phyloP scores from a whole-genome alignment of 148 eudicot genomes.

The Drosera capensis region DNA sequence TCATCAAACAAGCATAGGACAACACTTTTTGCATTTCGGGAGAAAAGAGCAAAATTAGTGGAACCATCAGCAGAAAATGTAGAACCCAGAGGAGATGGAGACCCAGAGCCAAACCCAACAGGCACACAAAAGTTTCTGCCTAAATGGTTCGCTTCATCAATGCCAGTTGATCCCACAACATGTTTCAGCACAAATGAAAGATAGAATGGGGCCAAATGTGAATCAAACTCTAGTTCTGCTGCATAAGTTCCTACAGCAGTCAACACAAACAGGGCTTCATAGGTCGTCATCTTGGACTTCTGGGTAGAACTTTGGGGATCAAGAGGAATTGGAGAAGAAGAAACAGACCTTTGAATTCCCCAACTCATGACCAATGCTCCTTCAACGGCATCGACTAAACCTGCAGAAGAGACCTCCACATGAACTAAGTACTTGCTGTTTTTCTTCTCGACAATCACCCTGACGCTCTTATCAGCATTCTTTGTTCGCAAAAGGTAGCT shows the following conservation, averaged over 20 bases:
- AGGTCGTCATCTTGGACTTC: slow-evolving; percentile 10
- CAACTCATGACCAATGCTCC: slow-evolving; percentile 48
- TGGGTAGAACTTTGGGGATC: slow-evolving; percentile 21
- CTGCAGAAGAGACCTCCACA: slow-evolving; percentile 43
- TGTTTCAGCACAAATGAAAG: slow-evolving; percentile 48
- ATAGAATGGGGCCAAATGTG: slow-evolving; percentile 62
- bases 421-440: slow-evolving; percentile 30
- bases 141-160: slow-evolving; percentile 40
- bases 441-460: slow-evolving; percentile 45
- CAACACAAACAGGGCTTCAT: slow-evolving; percentile 36
- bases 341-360: slow-evolving; percentile 74
- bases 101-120: slow-evolving; percentile 67
- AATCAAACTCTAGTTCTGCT: slow-evolving; percentile 54
- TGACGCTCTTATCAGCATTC: slow-evolving; percentile 50
- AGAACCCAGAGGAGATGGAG: slow-evolving; percentile 67
- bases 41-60: slow-evolving; percentile 65
- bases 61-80: slow-evolving; percentile 47
- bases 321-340: slow-evolving; percentile 48
- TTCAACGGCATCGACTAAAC: slow-evolving; percentile 9
- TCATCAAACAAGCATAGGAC: slow-evolving; percentile 59
- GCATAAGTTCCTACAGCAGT: slow-evolving; percentile 25
- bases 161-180: slow-evolving; percentile 15
- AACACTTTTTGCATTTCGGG: slow-evolving; percentile 49
- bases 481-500: slow-evolving; percentile 49
- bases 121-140: slow-evolving; percentile 59